Evolutionary conservation across 441 rosid genomes (phyloP).

Genomic region (Corymbia calophylla): DNA sequence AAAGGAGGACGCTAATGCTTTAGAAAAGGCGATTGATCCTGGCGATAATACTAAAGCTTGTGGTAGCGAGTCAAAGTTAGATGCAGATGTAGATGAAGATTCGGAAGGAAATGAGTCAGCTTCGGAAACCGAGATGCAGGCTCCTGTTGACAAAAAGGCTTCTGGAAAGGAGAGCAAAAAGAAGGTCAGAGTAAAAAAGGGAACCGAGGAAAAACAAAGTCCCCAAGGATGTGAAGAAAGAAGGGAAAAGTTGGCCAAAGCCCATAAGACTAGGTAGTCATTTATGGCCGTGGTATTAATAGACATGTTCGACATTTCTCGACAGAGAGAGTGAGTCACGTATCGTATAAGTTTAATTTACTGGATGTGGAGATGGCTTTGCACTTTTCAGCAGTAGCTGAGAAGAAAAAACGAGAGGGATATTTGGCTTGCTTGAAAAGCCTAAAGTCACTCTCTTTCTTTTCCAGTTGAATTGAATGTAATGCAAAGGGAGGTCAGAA

Average conservation of each 20-base stretch:
- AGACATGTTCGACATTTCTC: not conserved
- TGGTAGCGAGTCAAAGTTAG: constrained; percentile 15
- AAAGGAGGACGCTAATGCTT: constrained; percentile 14
- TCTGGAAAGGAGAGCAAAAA: constrained; percentile 85
- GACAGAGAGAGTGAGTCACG: not conserved
- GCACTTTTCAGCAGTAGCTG: not conserved
- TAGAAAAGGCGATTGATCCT: not conserved
- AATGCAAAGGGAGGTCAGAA: too few species aligned
- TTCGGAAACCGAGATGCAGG: constrained; percentile 12
- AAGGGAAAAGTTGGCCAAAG: constrained; percentile 77
- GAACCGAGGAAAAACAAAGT: constrained; percentile 70
- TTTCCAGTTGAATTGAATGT: too few species aligned
- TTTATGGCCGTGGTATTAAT: not conserved
- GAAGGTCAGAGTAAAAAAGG: constrained; percentile 80
- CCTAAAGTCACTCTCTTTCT: too few species aligned
- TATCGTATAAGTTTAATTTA: too few species aligned
- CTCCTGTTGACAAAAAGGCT: constrained; percentile 49
- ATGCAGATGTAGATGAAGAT: constrained; percentile 28
- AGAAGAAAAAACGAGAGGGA: too few species aligned
- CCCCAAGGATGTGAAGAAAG: constrained; percentile 80
- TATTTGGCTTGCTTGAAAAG: too few species aligned
- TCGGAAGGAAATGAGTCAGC: constrained; percentile 10
- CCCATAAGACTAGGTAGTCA: constrained; percentile 54
- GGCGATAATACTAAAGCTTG: constrained; percentile 1
- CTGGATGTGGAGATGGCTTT: not conserved